Percentiles rank a stretch among this genome's conserved stretches.
These are phyloP conservation scores for Linum trigynum DNA, from an alignment of 345 rosid genomes.

Conservation along the genomic window DNA sequence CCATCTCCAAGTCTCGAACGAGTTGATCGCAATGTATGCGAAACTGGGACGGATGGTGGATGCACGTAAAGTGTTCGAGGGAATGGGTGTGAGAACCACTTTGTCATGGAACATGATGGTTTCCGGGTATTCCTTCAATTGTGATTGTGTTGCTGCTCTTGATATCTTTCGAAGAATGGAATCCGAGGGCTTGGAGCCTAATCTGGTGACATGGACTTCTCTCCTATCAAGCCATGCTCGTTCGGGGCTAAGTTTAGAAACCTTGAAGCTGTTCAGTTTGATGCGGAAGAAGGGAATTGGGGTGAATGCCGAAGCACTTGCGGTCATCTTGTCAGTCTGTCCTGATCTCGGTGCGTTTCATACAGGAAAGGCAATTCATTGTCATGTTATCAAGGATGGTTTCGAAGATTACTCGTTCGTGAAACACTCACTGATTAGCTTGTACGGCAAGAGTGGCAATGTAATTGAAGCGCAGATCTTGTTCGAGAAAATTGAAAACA, in stretches of 20 bases:
- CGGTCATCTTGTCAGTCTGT: slow-evolving; percentile 52
- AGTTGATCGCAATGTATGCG: slow-evolving; percentile 47
- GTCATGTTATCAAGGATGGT: slow-evolving; percentile 48
- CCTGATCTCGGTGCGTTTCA: slow-evolving; percentile 24
- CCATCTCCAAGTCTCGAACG: slow-evolving; percentile 46
- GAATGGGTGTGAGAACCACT: slow-evolving; percentile 38
- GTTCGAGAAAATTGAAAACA: slow-evolving; percentile 36
- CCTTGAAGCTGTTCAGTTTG: slow-evolving; percentile 30
- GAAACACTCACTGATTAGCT: slow-evolving; percentile 38
- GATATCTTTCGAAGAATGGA: slow-evolving; percentile 47
- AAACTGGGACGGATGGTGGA: slow-evolving; percentile 32
- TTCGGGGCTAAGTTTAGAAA: slow-evolving; percentile 34
- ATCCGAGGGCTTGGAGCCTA: slow-evolving; percentile 47
- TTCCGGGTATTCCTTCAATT: slow-evolving; percentile 39
- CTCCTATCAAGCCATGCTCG: slow-evolving; percentile 56
- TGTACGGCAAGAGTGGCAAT: slow-evolving; percentile 50
- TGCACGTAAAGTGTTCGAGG: slow-evolving; percentile 45
- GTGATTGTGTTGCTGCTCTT: slow-evolving; percentile 40
- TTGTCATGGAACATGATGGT: slow-evolving; percentile 68
- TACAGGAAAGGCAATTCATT: slow-evolving; percentile 39
- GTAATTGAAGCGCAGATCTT: slow-evolving; percentile 31
- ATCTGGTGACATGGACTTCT: slow-evolving; percentile 61
- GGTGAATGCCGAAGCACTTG: slow-evolving; percentile 40
- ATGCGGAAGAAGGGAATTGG: slow-evolving; percentile 39
- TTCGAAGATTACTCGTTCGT: slow-evolving; percentile 46